These are phyloP conservation scores for Murraya paniculata DNA, from an alignment of 345 rosid genomes.

Conservation along the genomic window DNA sequence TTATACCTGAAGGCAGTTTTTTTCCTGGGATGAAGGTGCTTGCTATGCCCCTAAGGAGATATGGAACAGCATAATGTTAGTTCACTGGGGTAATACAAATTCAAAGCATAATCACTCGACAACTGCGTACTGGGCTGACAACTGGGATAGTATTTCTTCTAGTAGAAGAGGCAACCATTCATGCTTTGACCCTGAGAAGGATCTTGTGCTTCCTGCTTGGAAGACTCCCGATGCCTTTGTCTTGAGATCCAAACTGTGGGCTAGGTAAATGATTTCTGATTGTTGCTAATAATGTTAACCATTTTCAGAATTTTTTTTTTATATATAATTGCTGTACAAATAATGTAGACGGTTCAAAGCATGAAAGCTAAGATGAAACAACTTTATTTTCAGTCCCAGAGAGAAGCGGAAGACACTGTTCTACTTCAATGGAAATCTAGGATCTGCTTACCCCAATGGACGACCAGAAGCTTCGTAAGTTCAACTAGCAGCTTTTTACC, in stretches of 20 bases:
- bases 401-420: conserved; percentile 78
- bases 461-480: conserved; percentile 93
- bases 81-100: conserved; percentile 98
- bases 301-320: background rate
- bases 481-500: background rate
- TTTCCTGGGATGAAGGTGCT: conserved; percentile 99
- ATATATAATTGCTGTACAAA: background rate
- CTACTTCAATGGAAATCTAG: conserved; percentile 95
- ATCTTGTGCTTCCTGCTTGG: conserved; percentile 99
- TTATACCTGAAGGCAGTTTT: conserved; percentile 65
- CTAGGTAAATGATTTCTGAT: conserved; percentile 37
- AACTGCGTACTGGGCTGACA: conserved; percentile 89
- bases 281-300: background rate
- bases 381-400: conserved; percentile 50
- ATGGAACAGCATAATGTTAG: conserved; percentile 98
- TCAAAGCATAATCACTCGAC: conserved; percentile 91
- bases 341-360: background rate
- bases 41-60: conserved; percentile 99
- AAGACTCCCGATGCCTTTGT: conserved; percentile 68
- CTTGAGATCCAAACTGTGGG: conserved; percentile 63
- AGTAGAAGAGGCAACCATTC: conserved; percentile 85
- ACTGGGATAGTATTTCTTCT: conserved; percentile 72
- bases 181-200: conserved; percentile 94
- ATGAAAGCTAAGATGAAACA: conserved; percentile 1
- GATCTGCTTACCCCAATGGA: conserved; percentile 79